Conservation (phyloP, 352 stramenopile species). For the Stramenopiles sp. region DNA sequence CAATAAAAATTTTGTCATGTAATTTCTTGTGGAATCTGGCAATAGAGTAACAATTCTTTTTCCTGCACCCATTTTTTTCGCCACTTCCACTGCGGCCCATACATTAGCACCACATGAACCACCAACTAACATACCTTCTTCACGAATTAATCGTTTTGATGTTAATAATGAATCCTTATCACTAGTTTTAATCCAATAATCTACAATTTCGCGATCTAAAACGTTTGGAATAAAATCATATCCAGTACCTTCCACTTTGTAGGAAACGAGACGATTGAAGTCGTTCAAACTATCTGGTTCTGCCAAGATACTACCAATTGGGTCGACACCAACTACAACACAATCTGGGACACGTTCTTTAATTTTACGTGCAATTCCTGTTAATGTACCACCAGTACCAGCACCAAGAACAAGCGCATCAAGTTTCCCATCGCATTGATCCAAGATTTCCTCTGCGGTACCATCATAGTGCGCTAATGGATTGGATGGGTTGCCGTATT, state of each 20-base stretch:
- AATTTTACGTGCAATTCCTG: conserved; percentile 68
- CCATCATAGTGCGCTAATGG: conserved; percentile 82
- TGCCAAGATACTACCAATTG: conserved; percentile 74
- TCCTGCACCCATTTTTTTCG: conserved; percentile 52
- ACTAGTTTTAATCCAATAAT: conserved; percentile 78
- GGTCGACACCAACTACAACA: conserved; percentile 56
- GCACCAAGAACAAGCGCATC: conserved; percentile 81
- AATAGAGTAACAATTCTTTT: conserved; percentile 82
- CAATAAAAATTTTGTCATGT: conserved; percentile 92
- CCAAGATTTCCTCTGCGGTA: conserved; percentile 78
- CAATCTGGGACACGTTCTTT: conserved; percentile 67
- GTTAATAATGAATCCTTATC: conserved; percentile 78
- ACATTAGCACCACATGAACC: conserved; percentile 74
- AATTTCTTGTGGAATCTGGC: conserved; percentile 84
- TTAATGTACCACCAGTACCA: conserved; percentile 83
- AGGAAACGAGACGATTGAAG: conserved; percentile 56
- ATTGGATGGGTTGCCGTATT: conserved; percentile 91
- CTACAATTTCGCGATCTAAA: conserved; percentile 69
- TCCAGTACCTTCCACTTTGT: conserved; percentile 85
- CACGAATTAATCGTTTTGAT: conserved; percentile 70
- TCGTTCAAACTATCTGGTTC: conserved; percentile 75
- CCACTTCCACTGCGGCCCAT: conserved; percentile 48
- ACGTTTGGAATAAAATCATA: conserved; percentile 92
- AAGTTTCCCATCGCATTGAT: conserved; percentile 69
- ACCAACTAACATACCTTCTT: conserved; percentile 81